Evolutionary conservation across 23 red algal species (phyloP).

Genomic region (Gracilaria domingensis): DNA sequence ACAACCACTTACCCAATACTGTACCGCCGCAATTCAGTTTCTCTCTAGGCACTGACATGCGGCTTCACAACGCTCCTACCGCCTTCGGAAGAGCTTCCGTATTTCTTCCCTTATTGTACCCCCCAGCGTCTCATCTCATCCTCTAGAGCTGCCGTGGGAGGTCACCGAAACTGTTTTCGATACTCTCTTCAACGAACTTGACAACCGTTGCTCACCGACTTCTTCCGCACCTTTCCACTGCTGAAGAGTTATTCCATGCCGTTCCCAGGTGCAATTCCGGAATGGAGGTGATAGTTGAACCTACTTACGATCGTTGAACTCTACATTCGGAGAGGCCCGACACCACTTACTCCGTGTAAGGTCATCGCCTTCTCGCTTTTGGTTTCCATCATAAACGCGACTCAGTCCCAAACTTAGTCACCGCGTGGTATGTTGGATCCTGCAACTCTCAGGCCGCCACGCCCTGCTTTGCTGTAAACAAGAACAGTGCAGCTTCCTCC

Average conservation of each 20-base stretch:
- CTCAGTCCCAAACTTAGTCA: slow-evolving; percentile 63
- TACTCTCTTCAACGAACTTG: slow-evolving; percentile 65
- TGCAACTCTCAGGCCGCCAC: slow-evolving; percentile 41
- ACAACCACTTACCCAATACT: slow-evolving; percentile 88
- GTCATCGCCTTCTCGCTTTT: not conserved
- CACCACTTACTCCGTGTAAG: slow-evolving; percentile 73
- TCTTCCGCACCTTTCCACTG: slow-evolving; percentile 73
- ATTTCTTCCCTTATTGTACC: slow-evolving; percentile 62
- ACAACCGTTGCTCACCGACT: slow-evolving; percentile 85
- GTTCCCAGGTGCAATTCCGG: slow-evolving; percentile 81
- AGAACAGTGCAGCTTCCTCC: slow-evolving; percentile 32
- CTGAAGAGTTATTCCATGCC: slow-evolving; percentile 52
- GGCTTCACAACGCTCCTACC: slow-evolving; percentile 77
- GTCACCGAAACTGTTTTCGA: slow-evolving; percentile 25
- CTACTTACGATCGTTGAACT: slow-evolving; percentile 97
- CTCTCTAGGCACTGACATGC: slow-evolving; percentile 80
- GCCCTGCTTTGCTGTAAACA: slow-evolving; percentile 15
- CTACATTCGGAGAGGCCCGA: slow-evolving; percentile 46
- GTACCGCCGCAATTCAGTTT: slow-evolving; percentile 49
- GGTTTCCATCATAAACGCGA: slow-evolving; percentile 44
- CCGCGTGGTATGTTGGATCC: slow-evolving; percentile 27
- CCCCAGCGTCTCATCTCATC: slow-evolving; percentile 72
- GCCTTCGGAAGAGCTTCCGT: slow-evolving; percentile 39
- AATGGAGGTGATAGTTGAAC: slow-evolving; percentile 55
- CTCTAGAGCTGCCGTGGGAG: slow-evolving; percentile 71